Percentiles rank a stretch among this genome's conserved stretches.
Conservation (phyloP, 2,329 filamentous ascomycete species). For the Penicillium sp. region DNA sequence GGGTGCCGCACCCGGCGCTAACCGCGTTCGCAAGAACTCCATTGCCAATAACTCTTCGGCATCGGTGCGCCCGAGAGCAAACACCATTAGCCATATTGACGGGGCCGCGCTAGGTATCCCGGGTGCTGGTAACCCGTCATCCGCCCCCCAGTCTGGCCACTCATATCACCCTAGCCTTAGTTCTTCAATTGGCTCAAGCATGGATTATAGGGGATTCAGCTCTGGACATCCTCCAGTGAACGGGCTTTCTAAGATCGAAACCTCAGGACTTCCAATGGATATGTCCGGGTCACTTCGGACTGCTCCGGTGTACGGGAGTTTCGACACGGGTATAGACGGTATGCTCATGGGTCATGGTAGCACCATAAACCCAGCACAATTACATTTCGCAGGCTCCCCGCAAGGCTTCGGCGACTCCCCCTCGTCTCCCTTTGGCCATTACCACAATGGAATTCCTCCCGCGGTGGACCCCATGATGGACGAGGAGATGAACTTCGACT, state of each 20-base stretch:
- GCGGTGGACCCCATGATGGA: conserved; percentile 59
- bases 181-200: conserved; percentile 55
- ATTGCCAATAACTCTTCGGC: conserved; percentile 63
- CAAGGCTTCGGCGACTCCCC: conserved; percentile 51
- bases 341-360: conserved; percentile 66
- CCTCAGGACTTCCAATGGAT: conserved; percentile 69
- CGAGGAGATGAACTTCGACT: conserved; percentile 78
- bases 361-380: conserved; percentile 65
- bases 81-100: conserved; percentile 95
- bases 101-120: conserved; percentile 69
- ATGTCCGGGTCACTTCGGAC: conserved; percentile 71
- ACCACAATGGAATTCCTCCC: conserved; percentile 55
- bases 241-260: conserved; percentile 80
- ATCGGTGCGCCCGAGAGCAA: conserved; percentile 80
- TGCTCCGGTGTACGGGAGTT: conserved; percentile 70
- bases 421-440: conserved; percentile 43
- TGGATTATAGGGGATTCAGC: conserved; percentile 70
- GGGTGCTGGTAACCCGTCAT: conserved; percentile 27
- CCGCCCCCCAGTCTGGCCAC: conserved; percentile 48
- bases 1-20: conserved; percentile 65
- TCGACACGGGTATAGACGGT: conserved; percentile 71
- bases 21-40: conserved; percentile 88
- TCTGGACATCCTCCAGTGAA: conserved; percentile 55
- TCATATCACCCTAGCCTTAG: conserved; percentile 74
- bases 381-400: conserved; percentile 83